Evolutionary conservation across 306 rosid genomes (phyloP), one percentile per base, ranked within the genome.

Genomic region (Psophocarpus tetragonolobus): DNA sequence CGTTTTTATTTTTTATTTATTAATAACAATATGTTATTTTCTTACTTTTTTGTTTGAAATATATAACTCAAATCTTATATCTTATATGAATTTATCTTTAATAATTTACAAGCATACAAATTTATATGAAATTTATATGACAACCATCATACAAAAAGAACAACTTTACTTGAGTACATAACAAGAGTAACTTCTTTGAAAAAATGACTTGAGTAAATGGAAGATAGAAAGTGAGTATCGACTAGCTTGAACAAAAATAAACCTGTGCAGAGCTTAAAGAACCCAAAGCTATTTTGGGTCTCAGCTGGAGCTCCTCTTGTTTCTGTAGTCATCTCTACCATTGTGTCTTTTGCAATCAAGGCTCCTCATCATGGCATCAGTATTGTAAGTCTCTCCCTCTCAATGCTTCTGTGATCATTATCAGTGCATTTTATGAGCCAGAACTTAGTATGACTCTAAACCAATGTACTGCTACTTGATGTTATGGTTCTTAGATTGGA

Each of bases 221-320:
- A n/a, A n/a, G n/a, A n/a, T n/a, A n/a, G n/a, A n/a, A n/a, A 36
- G 20, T 53, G 60, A 12, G 17, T 4, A 56, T 2, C 20, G 58
- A 51, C 5, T 56, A 12, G 11, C 1, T 51, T 1, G 29, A 5
- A 62, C 29, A 10, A 17, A 64, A 65, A 62, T 39, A 17, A 23
- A 32, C 39, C 15, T 8, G 0, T 64, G 76, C 79, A 94, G 97
- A 85, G 97, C 75, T n/a, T 81, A 29, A 89, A 24, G 78, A 91
- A 68, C 61, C 97, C 98, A 67, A 76, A 81, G 48, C 48, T 92
- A 38, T 95, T 95, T 74, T 95, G 98, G 98, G 82, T 95, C 24
- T 88, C 97, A 61, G 98, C 98, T 24, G 98, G 97, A 68, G 93
- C 98, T 27, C 98, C 98, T 48, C 87, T 95, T 45, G 51, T 81